Base-by-base conservation (phyloP, 805 yeast species). In the Wickerhamiella dianesei region DNA sequence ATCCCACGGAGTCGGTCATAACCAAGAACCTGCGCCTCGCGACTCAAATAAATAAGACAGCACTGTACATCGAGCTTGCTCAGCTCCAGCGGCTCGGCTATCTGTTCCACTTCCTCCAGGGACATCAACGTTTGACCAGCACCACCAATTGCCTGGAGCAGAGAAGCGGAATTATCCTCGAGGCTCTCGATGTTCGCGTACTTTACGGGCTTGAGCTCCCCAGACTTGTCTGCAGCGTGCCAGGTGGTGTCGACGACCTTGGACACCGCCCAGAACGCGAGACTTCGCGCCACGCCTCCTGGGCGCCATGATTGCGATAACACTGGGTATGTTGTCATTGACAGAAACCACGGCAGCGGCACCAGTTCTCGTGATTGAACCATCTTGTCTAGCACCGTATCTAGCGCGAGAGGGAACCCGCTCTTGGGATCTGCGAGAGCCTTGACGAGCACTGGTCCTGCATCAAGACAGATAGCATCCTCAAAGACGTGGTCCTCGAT, bases 381-480 rank as follows among this genome's bases (percentile, higher is more conserved):
- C 53, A 61, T 48, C 20, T 52, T 53, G 41, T 60, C 63, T 8
- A 63, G 6, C 4, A 62, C 67, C 3, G 47, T 46, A 41, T 59
- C 55, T 17, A 64, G 51, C 4, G 64, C 58, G 44, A 63, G 44
- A 6, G 66, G 67, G 16, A 46, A 44, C 13, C 67, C 66, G 47
- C 54, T 53, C 17, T 47, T 37, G 2, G 61, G 53, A 37, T 59
- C 60, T 8, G 44, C 44, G 19, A 61, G 49, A 19, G 29, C 50
- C 1, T 50, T 48, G 12, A 57, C 17, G 3, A 63, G 56, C 37
- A 50, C 51, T 5, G 55, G 54, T 4, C 53, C 53, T 13, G 59
- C 59, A 32, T 49, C 48, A 12, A 63, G 56, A 37, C 56, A 50
- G 12, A 60, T 50, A n/a, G 41, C 22, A 45, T 63, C 62, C 1